phyloP scores from a whole-genome alignment of 1,139 yeast genomes.

The Sugiyamaella pinicola region DNA sequence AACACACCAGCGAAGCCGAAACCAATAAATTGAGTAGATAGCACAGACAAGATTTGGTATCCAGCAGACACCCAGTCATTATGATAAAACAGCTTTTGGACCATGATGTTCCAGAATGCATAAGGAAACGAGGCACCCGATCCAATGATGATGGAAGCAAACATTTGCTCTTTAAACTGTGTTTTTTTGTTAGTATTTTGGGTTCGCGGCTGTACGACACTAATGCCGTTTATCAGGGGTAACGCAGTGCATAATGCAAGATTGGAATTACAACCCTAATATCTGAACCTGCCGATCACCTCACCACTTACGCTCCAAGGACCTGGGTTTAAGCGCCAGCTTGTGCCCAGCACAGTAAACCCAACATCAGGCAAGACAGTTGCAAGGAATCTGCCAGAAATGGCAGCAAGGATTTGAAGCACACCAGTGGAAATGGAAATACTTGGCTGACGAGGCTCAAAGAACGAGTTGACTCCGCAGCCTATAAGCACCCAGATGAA shows the following conservation, averaged over 20 bases:
- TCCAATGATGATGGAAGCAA: slow-evolving; percentile 52
- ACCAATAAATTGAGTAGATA: slow-evolving; percentile 62
- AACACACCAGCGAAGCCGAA: slow-evolving; percentile 65
- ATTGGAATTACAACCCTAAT: not conserved
- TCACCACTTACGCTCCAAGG: slow-evolving; percentile 50
- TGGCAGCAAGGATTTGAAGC: slow-evolving; percentile 60
- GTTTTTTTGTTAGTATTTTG: not conserved
- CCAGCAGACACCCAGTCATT: slow-evolving; percentile 52
- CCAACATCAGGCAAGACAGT: slow-evolving; percentile 52
- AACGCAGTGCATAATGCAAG: not conserved
- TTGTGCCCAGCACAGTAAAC: slow-evolving; percentile 45
- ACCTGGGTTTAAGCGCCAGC: slow-evolving; percentile 54
- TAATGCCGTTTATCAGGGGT: not conserved
- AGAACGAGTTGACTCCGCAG: slow-evolving; percentile 59
- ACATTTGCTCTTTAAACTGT: slow-evolving; percentile 65
- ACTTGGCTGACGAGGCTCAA: slow-evolving; percentile 56
- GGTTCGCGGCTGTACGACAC: not conserved
- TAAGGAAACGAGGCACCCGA: slow-evolving; percentile 50
- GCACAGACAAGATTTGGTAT: slow-evolving; percentile 52
- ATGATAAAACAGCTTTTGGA: slow-evolving; percentile 51
- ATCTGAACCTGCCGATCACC: not conserved
- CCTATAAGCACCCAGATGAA: slow-evolving; percentile 58
- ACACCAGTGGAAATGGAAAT: slow-evolving; percentile 52
- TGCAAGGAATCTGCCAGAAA: slow-evolving; percentile 50
- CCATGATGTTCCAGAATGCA: slow-evolving; percentile 49